Base-by-base conservation (phyloP, 371 early-diverging fungal genomes). In the Apophysomyces ossiformis region DNA sequence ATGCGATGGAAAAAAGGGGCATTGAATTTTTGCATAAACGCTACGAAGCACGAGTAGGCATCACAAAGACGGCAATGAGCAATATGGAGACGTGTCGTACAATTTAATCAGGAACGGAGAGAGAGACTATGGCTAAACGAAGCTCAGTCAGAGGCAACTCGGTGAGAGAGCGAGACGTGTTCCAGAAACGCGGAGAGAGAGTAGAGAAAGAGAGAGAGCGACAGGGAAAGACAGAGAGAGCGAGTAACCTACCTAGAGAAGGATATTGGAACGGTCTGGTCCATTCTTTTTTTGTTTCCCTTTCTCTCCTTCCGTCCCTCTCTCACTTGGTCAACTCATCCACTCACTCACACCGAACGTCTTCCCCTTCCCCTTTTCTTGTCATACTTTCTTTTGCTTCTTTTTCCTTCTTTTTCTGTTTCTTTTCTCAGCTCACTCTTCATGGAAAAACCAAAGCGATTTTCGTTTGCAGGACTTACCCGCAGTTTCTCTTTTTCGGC, bases 381-480 rank as follows among this genome's bases (percentile, higher is more conserved):
- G 18, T 47, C 13, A 2, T 35, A 32, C 18, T 11, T 46, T 35
- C 62, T 16, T 26, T 16, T 26, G 13, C 37, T 15, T 18, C 18
- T 58, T 39, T 57, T 41, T 4, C 13, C 44, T 37, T 59, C 36
- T 38, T 13, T n/a, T 38, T 15, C 45, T 37, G 7, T 47, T 21
- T 50, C 58, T 57, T n/a, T 47, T 21, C 4, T 47, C 13, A 13
- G 8, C 5, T 41, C 13, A 11, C 11, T 13, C 13, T 13, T 47
- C 47, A 47, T 47, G 47, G 47, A 47, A 47, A 47, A 18, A n/a
- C 47, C 47, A 47, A 78, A 78, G 64, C 68, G 78, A n/a, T 78
- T 78, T 43, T 78, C 78, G 18, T 78, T 78, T 66, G 69, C 70
- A 37, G 72, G 76, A 1, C 73, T 74, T 57, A 65, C 67, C 37